phyloP scores from a whole-genome alignment of 2,329 filamentous ascomycete genomes.

The Exophiala bonariae region DNA sequence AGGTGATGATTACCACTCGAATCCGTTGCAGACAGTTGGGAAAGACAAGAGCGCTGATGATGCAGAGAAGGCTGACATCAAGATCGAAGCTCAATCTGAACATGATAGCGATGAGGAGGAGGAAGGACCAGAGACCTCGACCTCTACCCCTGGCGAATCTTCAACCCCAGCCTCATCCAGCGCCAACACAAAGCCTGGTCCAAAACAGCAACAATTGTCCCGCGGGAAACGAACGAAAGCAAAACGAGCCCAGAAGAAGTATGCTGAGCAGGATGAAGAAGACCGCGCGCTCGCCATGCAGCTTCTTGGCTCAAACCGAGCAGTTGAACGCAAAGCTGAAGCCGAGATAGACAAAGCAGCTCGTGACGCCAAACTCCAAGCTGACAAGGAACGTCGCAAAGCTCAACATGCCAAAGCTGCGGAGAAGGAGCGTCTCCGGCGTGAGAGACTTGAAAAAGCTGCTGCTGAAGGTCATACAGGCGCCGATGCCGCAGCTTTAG shows the following conservation, averaged over 20 bases:
- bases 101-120: slow-evolving; percentile 9
- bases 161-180: slow-evolving; percentile 22
- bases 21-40: not conserved
- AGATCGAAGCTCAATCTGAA: slow-evolving; percentile 21
- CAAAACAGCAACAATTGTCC: slow-evolving; percentile 17
- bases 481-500: slow-evolving; percentile 34
- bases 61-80: slow-evolving; percentile 23
- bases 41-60: slow-evolving; percentile 37
- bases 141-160: slow-evolving; percentile 4
- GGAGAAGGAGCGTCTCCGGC: slow-evolving; percentile 61
- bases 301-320: slow-evolving; percentile 73
- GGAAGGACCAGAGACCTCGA: slow-evolving; percentile 2
- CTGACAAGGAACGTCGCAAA: slow-evolving; percentile 71
- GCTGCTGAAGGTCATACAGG: slow-evolving; percentile 56
- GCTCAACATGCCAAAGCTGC: slow-evolving; percentile 79
- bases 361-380: slow-evolving; percentile 70
- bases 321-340: slow-evolving; percentile 66
- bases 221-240: slow-evolving; percentile 46
- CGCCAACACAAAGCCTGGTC: slow-evolving; percentile 24
- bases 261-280: slow-evolving; percentile 92
- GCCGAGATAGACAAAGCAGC: slow-evolving; percentile 64
- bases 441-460: slow-evolving; percentile 69
- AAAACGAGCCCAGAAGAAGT: slow-evolving; percentile 66
- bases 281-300: slow-evolving; percentile 81
- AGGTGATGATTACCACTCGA: slow-evolving; percentile 2